These are phyloP conservation scores for Colletotrichum karsti DNA, from an alignment of 2,329 filamentous ascomycete genomes.

Conservation along the genomic window DNA sequence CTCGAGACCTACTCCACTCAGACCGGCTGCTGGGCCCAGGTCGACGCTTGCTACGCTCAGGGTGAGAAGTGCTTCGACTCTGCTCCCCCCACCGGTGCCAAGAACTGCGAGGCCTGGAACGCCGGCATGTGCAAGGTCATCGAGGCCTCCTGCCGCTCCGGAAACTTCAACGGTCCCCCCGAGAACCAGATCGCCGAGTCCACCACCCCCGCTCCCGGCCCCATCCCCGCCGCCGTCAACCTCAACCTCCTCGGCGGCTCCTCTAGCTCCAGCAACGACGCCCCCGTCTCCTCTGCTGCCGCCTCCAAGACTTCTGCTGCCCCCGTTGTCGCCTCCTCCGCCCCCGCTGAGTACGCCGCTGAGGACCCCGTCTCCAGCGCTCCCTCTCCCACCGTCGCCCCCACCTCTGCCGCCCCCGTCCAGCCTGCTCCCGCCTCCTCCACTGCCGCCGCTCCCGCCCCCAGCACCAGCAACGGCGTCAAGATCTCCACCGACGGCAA, in stretches of 20 bases:
- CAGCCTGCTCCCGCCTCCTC: neutral
- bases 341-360: neutral
- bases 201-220: conserved; percentile 39
- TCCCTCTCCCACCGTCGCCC: neutral
- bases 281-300: neutral
- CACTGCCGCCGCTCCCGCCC: conserved; percentile 1
- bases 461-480: conserved; percentile 9
- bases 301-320: neutral
- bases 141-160: conserved; percentile 50
- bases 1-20: conserved; percentile 64
- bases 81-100: conserved; percentile 66
- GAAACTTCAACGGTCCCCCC: conserved; percentile 57
- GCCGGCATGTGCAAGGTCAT: conserved; percentile 63
- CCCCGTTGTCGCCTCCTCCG: neutral
- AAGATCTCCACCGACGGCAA: conserved; percentile 47
- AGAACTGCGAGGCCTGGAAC: conserved; percentile 70
- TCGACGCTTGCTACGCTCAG: conserved; percentile 67
- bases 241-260: conserved; percentile 20
- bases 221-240: conserved; percentile 41
- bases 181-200: conserved; percentile 45
- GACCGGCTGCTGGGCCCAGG: conserved; percentile 67
- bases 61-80: conserved; percentile 64
- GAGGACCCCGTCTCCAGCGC: neutral
- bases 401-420: neutral
- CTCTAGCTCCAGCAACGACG: neutral